These are phyloP conservation scores for Mycena rosella DNA, from an alignment of 768 basidiomycete genomes.

Conservation along the genomic window DNA sequence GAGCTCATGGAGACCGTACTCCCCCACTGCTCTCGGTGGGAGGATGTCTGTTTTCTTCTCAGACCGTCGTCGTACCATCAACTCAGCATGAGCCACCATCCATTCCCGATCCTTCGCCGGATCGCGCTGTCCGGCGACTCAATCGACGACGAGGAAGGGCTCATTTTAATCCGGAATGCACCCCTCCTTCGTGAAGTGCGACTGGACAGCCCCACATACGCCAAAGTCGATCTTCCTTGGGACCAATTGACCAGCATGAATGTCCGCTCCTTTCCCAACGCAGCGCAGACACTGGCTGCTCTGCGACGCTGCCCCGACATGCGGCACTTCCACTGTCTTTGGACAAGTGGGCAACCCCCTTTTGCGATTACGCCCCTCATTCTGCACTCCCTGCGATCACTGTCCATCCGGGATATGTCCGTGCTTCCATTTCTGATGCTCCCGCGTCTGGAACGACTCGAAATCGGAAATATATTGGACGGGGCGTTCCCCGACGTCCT, in stretches of 20 bases:
- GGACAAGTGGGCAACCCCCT: no score
- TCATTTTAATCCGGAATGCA: background rate
- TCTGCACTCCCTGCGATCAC: background rate
- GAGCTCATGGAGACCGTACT: background rate
- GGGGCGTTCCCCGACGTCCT: background rate
- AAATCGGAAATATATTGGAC: background rate
- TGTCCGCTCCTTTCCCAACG: background rate
- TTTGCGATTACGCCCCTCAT: background rate
- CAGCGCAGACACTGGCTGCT: background rate
- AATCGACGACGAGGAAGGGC: no score
- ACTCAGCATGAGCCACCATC: background rate
- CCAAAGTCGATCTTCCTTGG: background rate
- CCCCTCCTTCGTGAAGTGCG: constrained; percentile 2
- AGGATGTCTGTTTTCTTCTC: background rate
- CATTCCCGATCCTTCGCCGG: background rate
- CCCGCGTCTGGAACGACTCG: constrained; percentile 4
- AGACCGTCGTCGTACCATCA: background rate
- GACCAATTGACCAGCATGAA: constrained; percentile 9
- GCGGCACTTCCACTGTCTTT: no score
- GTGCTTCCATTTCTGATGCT: background rate
- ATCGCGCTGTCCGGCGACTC: background rate
- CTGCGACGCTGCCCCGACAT: background rate
- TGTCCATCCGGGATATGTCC: background rate
- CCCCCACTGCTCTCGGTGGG: background rate
- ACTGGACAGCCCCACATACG: background rate